Conservation (phyloP, 1,139 yeast genomes). For the Candida pseudoviswanathii region DNA sequence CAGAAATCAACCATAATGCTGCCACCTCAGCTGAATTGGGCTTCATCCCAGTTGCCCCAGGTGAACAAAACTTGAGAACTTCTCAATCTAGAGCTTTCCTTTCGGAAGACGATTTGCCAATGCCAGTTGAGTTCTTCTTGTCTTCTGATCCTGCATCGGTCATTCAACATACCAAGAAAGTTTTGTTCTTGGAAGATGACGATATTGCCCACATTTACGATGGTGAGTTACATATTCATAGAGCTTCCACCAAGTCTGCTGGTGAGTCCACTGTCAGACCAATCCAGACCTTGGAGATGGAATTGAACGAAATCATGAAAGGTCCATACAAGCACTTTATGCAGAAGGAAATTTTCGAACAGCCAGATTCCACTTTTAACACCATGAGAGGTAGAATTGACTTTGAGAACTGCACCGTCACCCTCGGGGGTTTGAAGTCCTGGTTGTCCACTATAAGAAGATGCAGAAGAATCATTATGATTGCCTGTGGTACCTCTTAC, state of each 20-base stretch:
- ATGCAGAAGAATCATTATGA: conserved; percentile 94
- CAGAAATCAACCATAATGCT: conserved; percentile 11
- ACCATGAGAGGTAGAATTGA: conserved; percentile 99
- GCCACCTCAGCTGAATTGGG: conserved; percentile 25
- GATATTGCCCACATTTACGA: conserved; percentile 98
- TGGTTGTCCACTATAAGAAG: conserved; percentile 89
- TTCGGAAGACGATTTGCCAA: conserved; percentile 88
- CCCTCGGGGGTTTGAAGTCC: conserved; percentile 86
- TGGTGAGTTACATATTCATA: conserved; percentile 97
- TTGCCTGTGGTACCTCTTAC: conserved; percentile 99
- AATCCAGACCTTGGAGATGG: conserved; percentile 95
- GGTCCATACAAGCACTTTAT: conserved; percentile 95
- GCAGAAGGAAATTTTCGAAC: conserved; percentile 99
- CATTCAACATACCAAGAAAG: conserved; percentile 95
- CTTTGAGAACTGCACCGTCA: conserved; percentile 75
- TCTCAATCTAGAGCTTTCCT: conserved; percentile 93
- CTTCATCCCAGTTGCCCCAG: conserved; percentile 42
- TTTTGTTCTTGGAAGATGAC: conserved; percentile 93
- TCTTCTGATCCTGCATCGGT: conserved; percentile 99
- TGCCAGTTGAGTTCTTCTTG: conserved; percentile 93
- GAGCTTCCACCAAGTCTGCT: conserved; percentile 80
- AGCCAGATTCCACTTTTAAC: conserved; percentile 96
- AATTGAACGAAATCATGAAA: conserved; percentile 96
- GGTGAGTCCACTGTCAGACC: conserved; percentile 94
- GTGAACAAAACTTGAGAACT: conserved; percentile 67